Evolutionary conservation across 192 early-diverging fungal genomes (phyloP).

Genomic region (Dispira parvispora): DNA sequence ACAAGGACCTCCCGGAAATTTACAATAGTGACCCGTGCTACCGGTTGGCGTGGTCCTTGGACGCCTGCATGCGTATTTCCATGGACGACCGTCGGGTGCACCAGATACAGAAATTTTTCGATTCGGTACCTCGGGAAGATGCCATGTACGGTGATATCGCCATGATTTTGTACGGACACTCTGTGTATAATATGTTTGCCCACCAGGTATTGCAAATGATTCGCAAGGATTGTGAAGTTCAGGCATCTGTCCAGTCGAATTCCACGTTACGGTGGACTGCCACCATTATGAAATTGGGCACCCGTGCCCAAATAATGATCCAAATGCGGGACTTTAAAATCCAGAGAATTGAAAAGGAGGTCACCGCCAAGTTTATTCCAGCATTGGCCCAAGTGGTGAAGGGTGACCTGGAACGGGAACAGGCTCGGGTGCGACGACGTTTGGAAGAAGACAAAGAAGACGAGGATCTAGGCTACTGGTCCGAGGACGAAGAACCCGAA

Average conservation of each 20-base stretch:
- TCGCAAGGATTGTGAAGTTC: not conserved
- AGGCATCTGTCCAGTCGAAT: not conserved
- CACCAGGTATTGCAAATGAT: constrained; percentile 24
- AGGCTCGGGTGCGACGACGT: not conserved
- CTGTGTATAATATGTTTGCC: constrained; percentile 33
- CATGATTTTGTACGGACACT: constrained; percentile 36
- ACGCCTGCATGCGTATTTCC: constrained; percentile 34
- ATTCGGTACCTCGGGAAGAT: constrained; percentile 26
- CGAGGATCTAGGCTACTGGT: not conserved
- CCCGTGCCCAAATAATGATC: constrained; percentile 27
- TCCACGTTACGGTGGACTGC: constrained; percentile 24
- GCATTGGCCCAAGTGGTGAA: not conserved
- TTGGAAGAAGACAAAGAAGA: not conserved
- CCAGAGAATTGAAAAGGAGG: constrained; percentile 29
- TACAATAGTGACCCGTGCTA: constrained; percentile 31
- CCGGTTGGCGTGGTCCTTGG: constrained; percentile 35
- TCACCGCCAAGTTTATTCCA: not conserved
- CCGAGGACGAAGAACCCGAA: not conserved
- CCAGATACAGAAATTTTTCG: constrained; percentile 37
- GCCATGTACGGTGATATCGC: constrained; percentile 38
- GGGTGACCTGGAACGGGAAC: not conserved
- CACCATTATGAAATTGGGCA: constrained; percentile 33
- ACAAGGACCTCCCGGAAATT: constrained; percentile 30
- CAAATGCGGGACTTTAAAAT: constrained; percentile 25
- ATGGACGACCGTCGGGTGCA: constrained; percentile 35